Evolutionary conservation across 2,329 filamentous ascomycete species (phyloP), one percentile per base, ranked within the genome.

Genomic region (Fusarium robinianum): DNA sequence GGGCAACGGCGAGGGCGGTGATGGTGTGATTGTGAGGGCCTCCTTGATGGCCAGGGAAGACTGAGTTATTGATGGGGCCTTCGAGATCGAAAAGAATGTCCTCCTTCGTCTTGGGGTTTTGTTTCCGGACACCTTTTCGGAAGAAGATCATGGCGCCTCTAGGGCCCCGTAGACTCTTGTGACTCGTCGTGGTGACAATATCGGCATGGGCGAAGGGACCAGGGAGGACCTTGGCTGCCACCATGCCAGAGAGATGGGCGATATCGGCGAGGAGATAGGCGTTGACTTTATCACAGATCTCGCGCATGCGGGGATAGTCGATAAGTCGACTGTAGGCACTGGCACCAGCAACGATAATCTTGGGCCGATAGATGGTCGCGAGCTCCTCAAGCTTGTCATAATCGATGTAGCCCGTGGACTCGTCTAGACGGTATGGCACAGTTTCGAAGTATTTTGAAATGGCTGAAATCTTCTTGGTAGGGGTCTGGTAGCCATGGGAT

Each of bases 371-470:
- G 60, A 96, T 74, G 63, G 85, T 77, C 35, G 94, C 92, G 50
- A 90, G 79, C 68, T 95, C 84, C 71, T 95, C 91, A 40, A 99
- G 80, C 66, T 87, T 87, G 64, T 89, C 85, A 71, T 99, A 99
- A 76, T 99, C 91, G 64, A 99, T 99, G 60, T 92, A 78, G 48
- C 94, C 94, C 5, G 92, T 97, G 52, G 84, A 78, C 65, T 95
- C 88, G 73, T 96, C 83, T 41, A 97, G 80, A 47, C 90, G 85
- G 77, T 99, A 99, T 5, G 94, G 94, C 53, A 99, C 76, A 23
- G 94, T 99, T 76, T 99, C 94, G 68, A 99, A 99, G 76, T 99
- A 99, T 67, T 95, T 97, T 45, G 92, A 97, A 57, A 99, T 85
- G 63, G 91, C 90, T n/a, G 92, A 97, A 68, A 99, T 97, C 80